These are phyloP conservation scores for Leccinum variicolor DNA, from an alignment of 768 basidiomycete species.

Conservation along the genomic window DNA sequence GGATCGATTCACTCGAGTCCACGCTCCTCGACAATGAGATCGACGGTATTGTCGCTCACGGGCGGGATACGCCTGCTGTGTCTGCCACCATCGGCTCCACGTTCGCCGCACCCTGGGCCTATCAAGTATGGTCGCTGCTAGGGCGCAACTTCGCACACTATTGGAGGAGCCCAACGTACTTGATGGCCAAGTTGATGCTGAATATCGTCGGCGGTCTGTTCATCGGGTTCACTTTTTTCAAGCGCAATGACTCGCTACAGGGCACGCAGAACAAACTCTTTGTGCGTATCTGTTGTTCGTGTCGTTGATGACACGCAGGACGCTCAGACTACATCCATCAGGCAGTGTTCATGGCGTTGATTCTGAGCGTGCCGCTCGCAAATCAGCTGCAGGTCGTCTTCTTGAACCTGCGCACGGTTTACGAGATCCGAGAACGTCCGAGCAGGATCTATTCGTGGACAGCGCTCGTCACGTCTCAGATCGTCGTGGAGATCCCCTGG, in stretches of 20 bases:
- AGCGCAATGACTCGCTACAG: slow-evolving; percentile 48
- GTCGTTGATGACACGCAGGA: not conserved
- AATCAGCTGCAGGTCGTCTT: slow-evolving; percentile 65
- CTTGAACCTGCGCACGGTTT: slow-evolving; percentile 55
- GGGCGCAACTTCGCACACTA: slow-evolving; percentile 43
- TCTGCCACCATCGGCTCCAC: slow-evolving; percentile 36
- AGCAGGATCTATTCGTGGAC: slow-evolving; percentile 67
- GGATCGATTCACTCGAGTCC: slow-evolving; percentile 50
- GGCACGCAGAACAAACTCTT: slow-evolving; percentile 68
- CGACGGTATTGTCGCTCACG: slow-evolving; percentile 46
- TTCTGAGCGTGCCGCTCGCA: slow-evolving; percentile 49
- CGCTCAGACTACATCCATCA: slow-evolving; percentile 14
- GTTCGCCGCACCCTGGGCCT: slow-evolving; percentile 52
- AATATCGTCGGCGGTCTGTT: slow-evolving; percentile 54
- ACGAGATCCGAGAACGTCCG: slow-evolving; percentile 64
- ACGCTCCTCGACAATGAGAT: slow-evolving; percentile 37
- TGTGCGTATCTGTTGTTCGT: slow-evolving; percentile 34
- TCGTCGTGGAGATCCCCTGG: slow-evolving; percentile 59
- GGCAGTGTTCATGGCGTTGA: slow-evolving; percentile 56
- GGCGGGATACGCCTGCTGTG: slow-evolving; percentile 39
- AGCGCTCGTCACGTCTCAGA: slow-evolving; percentile 51
- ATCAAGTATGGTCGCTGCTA: slow-evolving; percentile 45
- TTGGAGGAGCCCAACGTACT: slow-evolving; percentile 58
- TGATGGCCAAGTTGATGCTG: slow-evolving; percentile 55
- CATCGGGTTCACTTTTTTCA: slow-evolving; percentile 62